A percentile compares a stretch with the other conserved stretches of the same genome.
Conservation (phyloP, 805 yeast genomes). For the Ogataea trehaloabstinens region DNA sequence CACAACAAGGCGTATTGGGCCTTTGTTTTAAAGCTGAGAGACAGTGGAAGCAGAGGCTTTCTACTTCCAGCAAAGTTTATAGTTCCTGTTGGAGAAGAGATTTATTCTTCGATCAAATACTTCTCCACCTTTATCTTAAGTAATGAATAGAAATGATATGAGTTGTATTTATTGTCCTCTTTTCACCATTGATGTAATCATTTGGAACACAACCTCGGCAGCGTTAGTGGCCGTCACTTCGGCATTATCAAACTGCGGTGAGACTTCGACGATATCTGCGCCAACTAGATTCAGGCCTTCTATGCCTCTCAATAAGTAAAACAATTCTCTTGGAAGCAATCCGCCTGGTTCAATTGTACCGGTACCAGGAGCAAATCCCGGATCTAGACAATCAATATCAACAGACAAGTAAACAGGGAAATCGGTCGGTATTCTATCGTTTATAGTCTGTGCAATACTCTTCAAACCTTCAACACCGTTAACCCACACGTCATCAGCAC, state of each 20-base stretch:
- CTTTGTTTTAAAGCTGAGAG: conserved; percentile 76
- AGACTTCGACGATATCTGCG: conserved; percentile 57
- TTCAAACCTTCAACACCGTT: conserved; percentile 53
- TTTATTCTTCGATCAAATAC: conserved; percentile 63
- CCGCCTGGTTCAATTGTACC: conserved; percentile 64
- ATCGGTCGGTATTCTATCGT: conserved; percentile 54
- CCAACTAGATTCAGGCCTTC: conserved; percentile 48
- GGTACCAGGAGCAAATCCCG: conserved; percentile 57
- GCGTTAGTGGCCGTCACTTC: conserved; percentile 69
- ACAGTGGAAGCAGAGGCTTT: conserved; percentile 81
- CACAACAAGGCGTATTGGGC: conserved; percentile 83
- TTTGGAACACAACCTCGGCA: conserved; percentile 68
- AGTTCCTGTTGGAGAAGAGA: conserved; percentile 73
- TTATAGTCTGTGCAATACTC: conserved; percentile 49
- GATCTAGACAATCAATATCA: conserved; percentile 67
- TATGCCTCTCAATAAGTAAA: conserved; percentile 45
- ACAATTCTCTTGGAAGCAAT: conserved; percentile 53
- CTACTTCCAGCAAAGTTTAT: conserved; percentile 69
- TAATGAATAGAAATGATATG: conserved; percentile 8
- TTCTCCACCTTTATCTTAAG: conserved; percentile 54
- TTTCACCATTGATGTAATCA: conserved; percentile 73
- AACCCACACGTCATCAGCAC: conserved; percentile 72
- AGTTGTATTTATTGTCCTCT: conserved; percentile 28
- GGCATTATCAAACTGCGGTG: conserved; percentile 63
- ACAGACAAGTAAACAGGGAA: conserved; percentile 73